Conservation (phyloP, 345 rosid genomes). For the Citrus australasica region DNA sequence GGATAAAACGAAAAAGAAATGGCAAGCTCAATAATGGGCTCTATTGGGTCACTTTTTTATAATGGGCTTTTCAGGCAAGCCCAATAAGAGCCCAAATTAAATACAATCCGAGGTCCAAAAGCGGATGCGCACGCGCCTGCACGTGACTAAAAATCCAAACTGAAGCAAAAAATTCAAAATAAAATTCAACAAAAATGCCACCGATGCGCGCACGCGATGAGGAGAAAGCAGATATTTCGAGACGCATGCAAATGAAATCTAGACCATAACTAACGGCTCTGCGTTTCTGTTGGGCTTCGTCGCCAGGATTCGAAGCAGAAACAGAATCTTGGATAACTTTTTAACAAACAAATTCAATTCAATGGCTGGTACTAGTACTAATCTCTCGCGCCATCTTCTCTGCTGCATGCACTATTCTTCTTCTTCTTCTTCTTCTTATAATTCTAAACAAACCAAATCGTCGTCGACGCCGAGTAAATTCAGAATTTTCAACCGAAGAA, state of each 20-base stretch:
- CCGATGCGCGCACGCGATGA: not conserved
- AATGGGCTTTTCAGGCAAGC: too few relatives aligned
- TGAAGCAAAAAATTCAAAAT: too few relatives aligned
- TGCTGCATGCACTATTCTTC: conserved; percentile 15
- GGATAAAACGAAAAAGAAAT: too few relatives aligned
- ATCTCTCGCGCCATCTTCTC: conserved; percentile 26
- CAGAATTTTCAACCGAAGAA: conserved; percentile 8
- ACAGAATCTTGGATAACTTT: not conserved
- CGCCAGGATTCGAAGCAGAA: not conserved
- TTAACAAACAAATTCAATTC: not conserved
- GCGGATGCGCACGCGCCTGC: too few relatives aligned
- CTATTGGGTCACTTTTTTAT: too few relatives aligned
- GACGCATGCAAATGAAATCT: not conserved
- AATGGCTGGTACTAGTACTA: conserved; percentile 36
- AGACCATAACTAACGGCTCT: not conserved
- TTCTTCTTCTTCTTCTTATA: not conserved
- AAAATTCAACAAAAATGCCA: not conserved
- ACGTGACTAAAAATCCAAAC: too few relatives aligned
- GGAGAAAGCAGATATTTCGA: not conserved
- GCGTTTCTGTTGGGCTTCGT: not conserved
- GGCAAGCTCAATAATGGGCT: too few relatives aligned
- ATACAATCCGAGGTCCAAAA: too few relatives aligned
- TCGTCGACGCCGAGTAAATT: not conserved
- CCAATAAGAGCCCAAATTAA: too few relatives aligned
- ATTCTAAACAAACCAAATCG: conserved; percentile 11